A percentile compares a stretch with the other conserved stretches of the same genome.
phyloP scores from a whole-genome alignment of 306 rosid species.

The Astragalus membranaceus region DNA sequence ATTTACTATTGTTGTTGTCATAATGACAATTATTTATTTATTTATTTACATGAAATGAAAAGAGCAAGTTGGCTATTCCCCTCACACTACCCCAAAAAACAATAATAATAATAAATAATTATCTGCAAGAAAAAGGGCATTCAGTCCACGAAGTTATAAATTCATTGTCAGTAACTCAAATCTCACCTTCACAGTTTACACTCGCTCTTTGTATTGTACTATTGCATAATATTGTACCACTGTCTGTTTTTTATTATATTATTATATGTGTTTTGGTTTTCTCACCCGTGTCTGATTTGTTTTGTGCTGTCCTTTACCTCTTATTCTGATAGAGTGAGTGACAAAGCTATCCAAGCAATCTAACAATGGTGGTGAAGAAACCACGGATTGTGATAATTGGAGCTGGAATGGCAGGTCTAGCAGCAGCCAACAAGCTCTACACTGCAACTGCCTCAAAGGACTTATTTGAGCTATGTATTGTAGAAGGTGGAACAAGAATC shows the following conservation, averaged over 20 bases:
- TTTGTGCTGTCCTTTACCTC: background rate
- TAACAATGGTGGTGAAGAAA: slow-evolving; percentile 66
- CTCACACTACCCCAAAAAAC: slow-evolving; percentile 2
- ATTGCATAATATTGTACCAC: background rate
- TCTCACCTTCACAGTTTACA: slow-evolving; percentile 43
- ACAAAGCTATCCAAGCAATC: background rate
- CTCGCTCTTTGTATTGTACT: slow-evolving; percentile 8
- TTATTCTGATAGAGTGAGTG: background rate
- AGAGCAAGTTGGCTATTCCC: background rate
- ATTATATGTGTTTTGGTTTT: background rate
- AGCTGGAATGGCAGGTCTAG: slow-evolving; percentile 96
- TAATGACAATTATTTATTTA: background rate
- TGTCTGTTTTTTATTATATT: background rate
- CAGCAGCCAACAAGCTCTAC: slow-evolving; percentile 87
- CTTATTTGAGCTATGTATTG: slow-evolving; percentile 67
- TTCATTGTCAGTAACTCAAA: slow-evolving; percentile 46
- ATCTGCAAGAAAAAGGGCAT: slow-evolving; percentile 2
- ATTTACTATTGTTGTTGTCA: slow-evolving; percentile 2
- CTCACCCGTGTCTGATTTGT: background rate
- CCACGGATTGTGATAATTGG: slow-evolving; percentile 84
- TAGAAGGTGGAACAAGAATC: slow-evolving; percentile 80
- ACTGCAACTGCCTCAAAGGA: slow-evolving; percentile 42
- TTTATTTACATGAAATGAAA: background rate
- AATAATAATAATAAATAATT: background rate
- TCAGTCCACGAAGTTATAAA: slow-evolving; percentile 48